A percentile compares a stretch with the other conserved stretches of the same genome.
Conservation (phyloP, 345 rosid genomes). For the Schrenkiella parvula region DNA sequence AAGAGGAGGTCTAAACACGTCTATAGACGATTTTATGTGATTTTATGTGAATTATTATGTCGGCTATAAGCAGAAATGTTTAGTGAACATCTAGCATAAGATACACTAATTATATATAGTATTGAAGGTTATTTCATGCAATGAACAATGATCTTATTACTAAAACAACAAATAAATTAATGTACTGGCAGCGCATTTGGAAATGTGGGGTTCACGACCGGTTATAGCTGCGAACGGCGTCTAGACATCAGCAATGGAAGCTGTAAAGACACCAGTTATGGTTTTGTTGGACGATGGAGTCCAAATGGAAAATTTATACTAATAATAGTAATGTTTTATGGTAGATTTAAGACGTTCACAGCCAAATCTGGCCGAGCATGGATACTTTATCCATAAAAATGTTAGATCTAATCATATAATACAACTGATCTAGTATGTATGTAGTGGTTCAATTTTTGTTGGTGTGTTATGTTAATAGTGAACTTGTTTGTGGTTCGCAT, state of each 20-base stretch:
- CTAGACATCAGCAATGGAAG: constrained; percentile 3
- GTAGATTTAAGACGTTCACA: constrained; percentile 49
- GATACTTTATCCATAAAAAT: constrained; percentile 43
- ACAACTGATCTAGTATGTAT: no score
- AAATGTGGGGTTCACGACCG: constrained; percentile 62
- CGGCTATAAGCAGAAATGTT: no score
- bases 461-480: no score
- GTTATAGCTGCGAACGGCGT: constrained; percentile 52
- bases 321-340: constrained; percentile 56
- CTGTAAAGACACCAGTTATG: constrained; percentile 43
- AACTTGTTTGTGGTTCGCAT: no score
- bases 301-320: constrained; percentile 40
- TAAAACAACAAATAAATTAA: not conserved
- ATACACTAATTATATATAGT: no score
- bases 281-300: constrained; percentile 63
- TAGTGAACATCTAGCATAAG: no score
- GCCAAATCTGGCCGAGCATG: constrained; percentile 47
- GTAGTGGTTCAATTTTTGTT: no score
- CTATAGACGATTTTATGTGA: no score
- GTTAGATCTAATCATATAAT: no score
- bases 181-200: constrained; percentile 50
- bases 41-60: no score
- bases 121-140: not conserved
- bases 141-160: not conserved
- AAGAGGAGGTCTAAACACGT: no score